Base-by-base conservation (phyloP, 805 yeast genomes). In the Candida silvicultrix region DNA sequence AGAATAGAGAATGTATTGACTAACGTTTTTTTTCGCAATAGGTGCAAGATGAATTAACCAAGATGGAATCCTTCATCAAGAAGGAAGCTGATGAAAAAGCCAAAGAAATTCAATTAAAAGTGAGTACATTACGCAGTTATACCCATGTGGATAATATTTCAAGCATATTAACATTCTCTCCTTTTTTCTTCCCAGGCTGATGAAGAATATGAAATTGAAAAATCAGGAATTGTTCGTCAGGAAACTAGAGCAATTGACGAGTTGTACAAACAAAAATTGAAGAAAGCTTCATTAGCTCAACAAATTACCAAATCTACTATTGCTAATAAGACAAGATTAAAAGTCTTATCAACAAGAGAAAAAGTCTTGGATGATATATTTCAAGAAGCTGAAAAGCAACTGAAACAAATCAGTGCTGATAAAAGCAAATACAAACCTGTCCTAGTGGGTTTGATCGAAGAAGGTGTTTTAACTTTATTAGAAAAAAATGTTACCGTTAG, bases 51-150 rank as follows among this genome's bases (percentile, higher is more conserved):
- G 99, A 94, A 75, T 86, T 94, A 69, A 83, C 83, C 67, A 94
- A 94, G 76, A 94, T 94, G 97, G 96, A 92, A 66, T 90, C 95
- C 64, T 94, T 94, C 82, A 94, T 94, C 78, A 88, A 85, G 72
- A 94, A 92, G 79, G 99, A 94, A 73, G 99, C 99, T 36, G 95
- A 90, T 62, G 99, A 94, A 69, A 94, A 94, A 73, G 97, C 98
- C 56, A 88, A 87, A 67, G 99, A 94, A 70, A 89, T 94, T 63
- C 83, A 78, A 65, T 75, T 94, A 60, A 95, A 94, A 74, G 71
- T 67, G 45, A 18, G 67, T 53, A 23, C n/a, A n/a, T n/a, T n/a
- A n/a, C n/a, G n/a, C n/a, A n/a, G n/a, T n/a, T 22, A 5, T 10
- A 16, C 14, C 31, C 25, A 25, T 36, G 62, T 44, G 19, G 12